These are phyloP conservation scores for Calonectria pseudoturangicola DNA, from an alignment of 2,329 filamentous ascomycete genomes.

Conservation along the genomic window DNA sequence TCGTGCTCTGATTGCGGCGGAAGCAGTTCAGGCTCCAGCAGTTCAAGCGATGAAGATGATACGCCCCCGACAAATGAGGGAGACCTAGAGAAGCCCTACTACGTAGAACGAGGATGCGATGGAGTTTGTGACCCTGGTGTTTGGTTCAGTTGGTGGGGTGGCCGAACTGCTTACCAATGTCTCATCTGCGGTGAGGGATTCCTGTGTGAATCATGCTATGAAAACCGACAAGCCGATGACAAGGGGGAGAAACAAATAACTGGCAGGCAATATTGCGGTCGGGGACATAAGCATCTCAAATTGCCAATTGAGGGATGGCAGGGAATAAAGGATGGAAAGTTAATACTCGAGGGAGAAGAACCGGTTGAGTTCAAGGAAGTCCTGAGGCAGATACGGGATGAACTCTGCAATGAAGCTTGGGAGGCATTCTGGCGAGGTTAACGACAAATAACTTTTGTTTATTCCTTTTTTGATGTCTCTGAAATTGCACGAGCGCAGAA, in stretches of 20 bases:
- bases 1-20: slow-evolving; percentile 1
- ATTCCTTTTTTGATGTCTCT: neutral
- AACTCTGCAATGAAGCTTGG: slow-evolving; percentile 43
- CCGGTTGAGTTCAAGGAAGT: slow-evolving; percentile 43
- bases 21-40: neutral
- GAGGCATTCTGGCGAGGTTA: slow-evolving; percentile 34
- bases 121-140: slow-evolving; percentile 35
- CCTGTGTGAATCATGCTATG: slow-evolving; percentile 45
- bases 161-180: slow-evolving; percentile 39
- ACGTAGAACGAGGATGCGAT: slow-evolving; percentile 30
- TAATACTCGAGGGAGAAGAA: slow-evolving; percentile 45
- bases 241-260: slow-evolving; percentile 26
- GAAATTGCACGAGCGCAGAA: neutral
- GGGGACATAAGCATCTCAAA: slow-evolving; percentile 43
- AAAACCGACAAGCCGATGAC: slow-evolving; percentile 38
- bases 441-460: neutral
- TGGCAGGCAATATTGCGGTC: slow-evolving; percentile 41
- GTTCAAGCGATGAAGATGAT: slow-evolving; percentile 8
- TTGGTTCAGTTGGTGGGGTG: slow-evolving; percentile 44
- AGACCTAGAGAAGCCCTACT: slow-evolving; percentile 30
- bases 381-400: slow-evolving; percentile 33
- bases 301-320: slow-evolving; percentile 47
- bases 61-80: slow-evolving; percentile 43
- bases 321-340: slow-evolving; percentile 46
- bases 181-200: slow-evolving; percentile 36